Percentiles rank a stretch among this genome's conserved stretches.
Conservation (phyloP, 169 alveolate genomes). For the Toxoplasma gondii region DNA sequence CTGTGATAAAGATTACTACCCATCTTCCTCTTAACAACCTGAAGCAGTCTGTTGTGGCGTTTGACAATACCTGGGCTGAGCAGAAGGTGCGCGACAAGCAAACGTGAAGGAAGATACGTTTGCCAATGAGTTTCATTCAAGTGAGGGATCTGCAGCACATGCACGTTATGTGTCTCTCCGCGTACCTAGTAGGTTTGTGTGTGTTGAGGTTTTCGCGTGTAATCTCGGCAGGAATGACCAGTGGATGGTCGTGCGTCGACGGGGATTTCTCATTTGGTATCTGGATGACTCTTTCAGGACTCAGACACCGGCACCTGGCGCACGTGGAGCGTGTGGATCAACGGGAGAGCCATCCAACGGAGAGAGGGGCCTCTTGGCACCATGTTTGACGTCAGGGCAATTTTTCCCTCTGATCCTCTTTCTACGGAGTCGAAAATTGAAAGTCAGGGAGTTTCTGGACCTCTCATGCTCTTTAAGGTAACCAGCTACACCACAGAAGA, state of each 20-base stretch:
- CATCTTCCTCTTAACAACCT: conserved; percentile 57
- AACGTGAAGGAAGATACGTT: too few species aligned
- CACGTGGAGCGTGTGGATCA: conserved; percentile 48
- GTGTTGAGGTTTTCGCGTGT: too few species aligned
- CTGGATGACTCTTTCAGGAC: background rate
- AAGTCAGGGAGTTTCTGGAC: background rate
- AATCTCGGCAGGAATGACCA: background rate
- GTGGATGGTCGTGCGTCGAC: background rate
- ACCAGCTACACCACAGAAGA: background rate
- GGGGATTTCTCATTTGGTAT: background rate
- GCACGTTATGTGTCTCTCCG: too few species aligned
- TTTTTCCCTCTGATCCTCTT: conserved; percentile 45
- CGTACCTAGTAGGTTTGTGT: too few species aligned
- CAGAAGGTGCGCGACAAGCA: background rate
- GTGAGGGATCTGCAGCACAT: too few species aligned
- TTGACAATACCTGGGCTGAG: conserved; percentile 54
- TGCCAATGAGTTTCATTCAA: too few species aligned
- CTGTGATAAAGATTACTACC: conserved; percentile 45
- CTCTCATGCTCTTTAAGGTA: conserved; percentile 53
- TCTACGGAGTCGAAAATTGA: background rate
- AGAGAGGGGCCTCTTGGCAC: conserved; percentile 45
- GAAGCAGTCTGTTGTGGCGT: conserved; percentile 48
- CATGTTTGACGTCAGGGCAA: conserved; percentile 44
- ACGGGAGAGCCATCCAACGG: conserved; percentile 59
- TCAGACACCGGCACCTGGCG: conserved; percentile 54